Evolutionary conservation across 169 alveolate genomes (phyloP), one percentile per base, ranked within the genome.

Genomic region (Plasmodium yoelii): DNA sequence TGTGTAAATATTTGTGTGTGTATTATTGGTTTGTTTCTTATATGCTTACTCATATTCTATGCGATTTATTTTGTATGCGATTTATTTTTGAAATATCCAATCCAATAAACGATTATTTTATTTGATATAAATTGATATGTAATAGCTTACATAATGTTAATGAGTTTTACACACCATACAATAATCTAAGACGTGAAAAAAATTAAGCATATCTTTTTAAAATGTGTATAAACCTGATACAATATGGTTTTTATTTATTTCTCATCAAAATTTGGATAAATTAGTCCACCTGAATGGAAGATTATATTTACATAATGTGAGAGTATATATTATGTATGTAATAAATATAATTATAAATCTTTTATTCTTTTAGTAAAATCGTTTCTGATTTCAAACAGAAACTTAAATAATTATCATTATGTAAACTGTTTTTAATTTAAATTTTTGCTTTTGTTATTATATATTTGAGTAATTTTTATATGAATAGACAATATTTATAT

Each of bases 191-290:
- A 18, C 22, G 18, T 68, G 61, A 39, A 12, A 6, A 68, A 22
- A 22, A 22, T 22, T 22, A 22, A 22, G 1, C 26, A 22, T 18
- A n/a, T 73, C n/a, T 73, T 73, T 10, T 19, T 73, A 19, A 64
- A 60, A 18, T 12, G 59, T 39, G 26, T 67, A 63, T 15, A 53
- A 80, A 80, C 80, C 90, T 80, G 90, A 55, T 80, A 60, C 22
- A 80, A 24, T 22, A 80, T 80, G n/a, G 51, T 64, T 63, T 56
- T 80, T 18, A 80, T 80, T 70, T 44, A 53, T 26, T 42, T 68
- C 42, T 80, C 90, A 80, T 80, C 90, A 55, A 65, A 80, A 53
- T 51, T 64, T 22, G 90, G 51, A 44, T 69, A 65, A 60, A 65
- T 53, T 3, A 24, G 15, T 51, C 51, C 8, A 15, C 72, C 24